Base-by-base conservation (phyloP, 139 green algal species). In the Zygnema circumcarinatum region DNA sequence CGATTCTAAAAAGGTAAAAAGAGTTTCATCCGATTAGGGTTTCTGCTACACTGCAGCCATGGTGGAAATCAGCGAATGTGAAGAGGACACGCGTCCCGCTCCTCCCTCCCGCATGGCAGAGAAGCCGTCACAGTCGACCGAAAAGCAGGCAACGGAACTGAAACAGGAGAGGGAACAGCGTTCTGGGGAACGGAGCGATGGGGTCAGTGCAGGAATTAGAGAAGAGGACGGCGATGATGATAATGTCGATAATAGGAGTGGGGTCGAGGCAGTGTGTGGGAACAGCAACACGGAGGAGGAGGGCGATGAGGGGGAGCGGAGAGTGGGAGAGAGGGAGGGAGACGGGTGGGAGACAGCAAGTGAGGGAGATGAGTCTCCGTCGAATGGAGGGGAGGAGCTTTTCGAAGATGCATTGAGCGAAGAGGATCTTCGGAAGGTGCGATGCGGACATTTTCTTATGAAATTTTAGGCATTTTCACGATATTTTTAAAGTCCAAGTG, bases 391-490 rank as follows among this genome's bases (percentile, higher is more conserved):
- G 25, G 2, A 85, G 25, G 56, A 79, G 67, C 31, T 41, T 84
- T 79, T 42, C 20, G 47, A 78, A 20, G 40, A 81, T 39, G 11
- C 41, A 32, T 38, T 54, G 29, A 41, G 79, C 20, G 79, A 41
- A 40, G 42, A 85, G 31, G 79, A 42, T 84, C 31, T 31, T 29
- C n/a, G 79, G 75, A 85, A 31, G 67, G 38, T 85, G 29, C 33
- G 38, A 38, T 83, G 76, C 36, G 38, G 38, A 35, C 68, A 35
- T 76, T 76, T 35, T 76, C 76, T 29, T 81, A 38, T 83, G 36
- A 7, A 2, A 62, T 78, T 41, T 56, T 47, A 25, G 16, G 69
- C 16, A 16, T 62, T 62, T 62, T 62, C 16, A 7, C 38, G 16
- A 16, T 47, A 11, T 78, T 78, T 78, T 11, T 25, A 25, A 11